Evolutionary conservation across 306 rosid species (phyloP).

Genomic region (Trichosanthes truncata): DNA sequence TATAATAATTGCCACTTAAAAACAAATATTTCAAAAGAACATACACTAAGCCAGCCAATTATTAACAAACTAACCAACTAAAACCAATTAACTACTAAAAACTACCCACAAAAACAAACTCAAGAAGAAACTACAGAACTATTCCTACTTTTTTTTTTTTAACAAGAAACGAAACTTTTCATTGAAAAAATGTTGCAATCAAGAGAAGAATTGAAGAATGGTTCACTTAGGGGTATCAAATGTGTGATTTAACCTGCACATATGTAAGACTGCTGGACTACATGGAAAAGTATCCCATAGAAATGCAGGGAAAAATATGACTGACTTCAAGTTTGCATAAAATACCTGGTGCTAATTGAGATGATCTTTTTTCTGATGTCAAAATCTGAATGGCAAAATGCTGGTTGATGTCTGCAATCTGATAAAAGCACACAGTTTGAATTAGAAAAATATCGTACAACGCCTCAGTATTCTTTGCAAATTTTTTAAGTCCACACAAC

Average conservation of each 20-base stretch:
- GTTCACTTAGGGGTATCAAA: neutral
- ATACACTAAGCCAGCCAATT: too few relatives aligned
- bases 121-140: too few relatives aligned
- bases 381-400: slow-evolving; percentile 61
- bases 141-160: too few relatives aligned
- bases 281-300: neutral
- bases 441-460: slow-evolving; percentile 5
- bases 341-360: slow-evolving; percentile 76
- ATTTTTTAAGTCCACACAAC: neutral
- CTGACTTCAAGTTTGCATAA: slow-evolving; percentile 16
- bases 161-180: too few relatives aligned
- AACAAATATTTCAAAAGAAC: too few relatives aligned
- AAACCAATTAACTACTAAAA: too few relatives aligned
- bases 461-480: slow-evolving; percentile 7
- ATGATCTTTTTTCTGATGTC: slow-evolving; percentile 69
- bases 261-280: neutral
- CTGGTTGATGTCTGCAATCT: slow-evolving; percentile 91
- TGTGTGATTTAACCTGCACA: neutral
- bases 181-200: too few relatives aligned
- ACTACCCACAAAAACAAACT: too few relatives aligned
- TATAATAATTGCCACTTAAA: too few relatives aligned
- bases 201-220: neutral
- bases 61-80: too few relatives aligned
- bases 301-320: neutral
- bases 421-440: slow-evolving; percentile 19